A percentile compares a stretch with the other conserved stretches of the same genome.
Conservation (phyloP, 805 yeast species). For the Blastobotrys mokoenaii region DNA sequence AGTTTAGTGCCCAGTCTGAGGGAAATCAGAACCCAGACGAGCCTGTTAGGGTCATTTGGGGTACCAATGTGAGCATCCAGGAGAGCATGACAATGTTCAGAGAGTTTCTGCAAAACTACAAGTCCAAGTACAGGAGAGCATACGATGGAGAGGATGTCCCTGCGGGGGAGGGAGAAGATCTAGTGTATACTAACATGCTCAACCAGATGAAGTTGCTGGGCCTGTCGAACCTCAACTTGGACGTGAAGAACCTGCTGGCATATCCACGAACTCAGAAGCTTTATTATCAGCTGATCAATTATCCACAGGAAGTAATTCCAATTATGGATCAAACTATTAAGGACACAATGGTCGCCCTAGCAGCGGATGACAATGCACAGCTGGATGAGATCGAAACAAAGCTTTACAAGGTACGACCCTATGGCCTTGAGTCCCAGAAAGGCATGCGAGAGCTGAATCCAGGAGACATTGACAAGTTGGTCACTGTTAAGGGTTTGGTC, state of each 20-base stretch:
- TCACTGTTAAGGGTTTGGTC: constrained; percentile 83
- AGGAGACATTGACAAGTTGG: constrained; percentile 86
- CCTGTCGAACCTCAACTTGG: constrained; percentile 74
- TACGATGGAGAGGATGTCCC: constrained; percentile 28
- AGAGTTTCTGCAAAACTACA: constrained; percentile 76
- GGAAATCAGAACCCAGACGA: constrained; percentile 29
- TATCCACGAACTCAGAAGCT: constrained; percentile 69
- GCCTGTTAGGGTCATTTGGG: constrained; percentile 88
- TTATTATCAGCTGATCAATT: constrained; percentile 78
- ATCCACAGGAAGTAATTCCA: constrained; percentile 95
- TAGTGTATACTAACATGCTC: constrained; percentile 65
- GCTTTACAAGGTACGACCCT: constrained; percentile 84
- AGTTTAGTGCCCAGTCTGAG: constrained; percentile 13
- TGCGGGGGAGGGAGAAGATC: constrained; percentile 55
- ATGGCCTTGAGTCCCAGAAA: constrained; percentile 52
- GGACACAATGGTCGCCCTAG: constrained; percentile 63
- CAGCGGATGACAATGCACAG: constrained; percentile 27
- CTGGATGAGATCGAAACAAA: constrained; percentile 70
- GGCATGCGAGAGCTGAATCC: constrained; percentile 95
- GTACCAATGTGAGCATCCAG: constrained; percentile 89
- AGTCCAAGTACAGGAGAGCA: constrained; percentile 53
- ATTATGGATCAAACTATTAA: constrained; percentile 95
- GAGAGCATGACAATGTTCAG: constrained; percentile 77
- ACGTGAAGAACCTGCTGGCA: constrained; percentile 69
- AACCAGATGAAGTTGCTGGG: constrained; percentile 72